Percentiles rank a stretch among this genome's conserved stretches.
These are phyloP conservation scores for Triticum urartu DNA, from an alignment of 176 grass and related monocot genomes.

Conservation along the genomic window DNA sequence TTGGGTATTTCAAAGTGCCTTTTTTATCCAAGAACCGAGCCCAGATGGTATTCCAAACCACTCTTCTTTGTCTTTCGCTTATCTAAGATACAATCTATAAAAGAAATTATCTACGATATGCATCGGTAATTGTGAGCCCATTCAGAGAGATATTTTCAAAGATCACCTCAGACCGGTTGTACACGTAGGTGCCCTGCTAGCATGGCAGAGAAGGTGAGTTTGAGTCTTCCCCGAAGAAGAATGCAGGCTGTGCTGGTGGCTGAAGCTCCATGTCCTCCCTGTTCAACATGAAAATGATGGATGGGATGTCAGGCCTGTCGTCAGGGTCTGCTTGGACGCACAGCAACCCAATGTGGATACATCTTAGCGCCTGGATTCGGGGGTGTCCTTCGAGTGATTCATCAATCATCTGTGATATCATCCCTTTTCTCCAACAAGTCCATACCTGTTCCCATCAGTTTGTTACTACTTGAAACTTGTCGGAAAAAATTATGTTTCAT, in stretches of 20 bases:
- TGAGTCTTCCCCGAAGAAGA: constrained; percentile 23
- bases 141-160: constrained; percentile 23
- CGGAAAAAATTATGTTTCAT: neutral
- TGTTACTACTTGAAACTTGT: neutral
- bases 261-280: constrained; percentile 38
- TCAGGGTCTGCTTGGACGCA: constrained; percentile 49
- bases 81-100: neutral
- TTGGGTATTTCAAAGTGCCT: too few relatives aligned
- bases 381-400: constrained; percentile 15
- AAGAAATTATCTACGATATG: constrained; percentile 35
- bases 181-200: neutral
- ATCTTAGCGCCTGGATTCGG: constrained; percentile 21
- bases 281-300: constrained; percentile 46
- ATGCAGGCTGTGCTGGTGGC: constrained; percentile 32
- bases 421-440: constrained; percentile 36
- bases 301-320: constrained; percentile 50
- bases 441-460: constrained; percentile 30
- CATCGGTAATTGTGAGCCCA: constrained; percentile 30
- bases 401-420: constrained; percentile 30
- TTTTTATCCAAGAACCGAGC: too few relatives aligned
- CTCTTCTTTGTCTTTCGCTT: neutral
- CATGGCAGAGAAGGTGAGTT: constrained; percentile 11
- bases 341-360: constrained; percentile 48
- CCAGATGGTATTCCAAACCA: too few relatives aligned
- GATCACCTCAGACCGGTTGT: constrained; percentile 8